Percentiles rank a stretch among this genome's conserved stretches.
Conservation (phyloP, 495 filamentous ascomycete species). For the Aspergillus conjunctus region DNA sequence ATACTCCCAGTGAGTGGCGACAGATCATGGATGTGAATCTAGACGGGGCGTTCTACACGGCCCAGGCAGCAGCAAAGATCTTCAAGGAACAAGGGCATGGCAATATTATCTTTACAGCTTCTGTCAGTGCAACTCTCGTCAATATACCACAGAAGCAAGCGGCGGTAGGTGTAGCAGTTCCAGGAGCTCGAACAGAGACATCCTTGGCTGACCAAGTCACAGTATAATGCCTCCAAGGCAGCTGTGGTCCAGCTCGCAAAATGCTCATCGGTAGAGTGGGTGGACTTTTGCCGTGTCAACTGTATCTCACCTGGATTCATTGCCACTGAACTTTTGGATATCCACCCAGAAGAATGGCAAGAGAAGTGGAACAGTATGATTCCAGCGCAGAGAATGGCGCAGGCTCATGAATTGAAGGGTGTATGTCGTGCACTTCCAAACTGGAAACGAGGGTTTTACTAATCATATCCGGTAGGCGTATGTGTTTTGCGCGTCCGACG, state of each 20-base stretch:
- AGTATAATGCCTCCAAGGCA: conserved; percentile 44
- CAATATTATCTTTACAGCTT: conserved; percentile 47
- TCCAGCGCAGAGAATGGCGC: conserved; percentile 32
- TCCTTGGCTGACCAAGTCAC: not conserved
- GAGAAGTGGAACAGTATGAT: conserved; percentile 33
- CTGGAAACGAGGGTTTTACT: not conserved
- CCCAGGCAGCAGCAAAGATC: conserved; percentile 44
- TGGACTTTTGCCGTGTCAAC: conserved; percentile 42
- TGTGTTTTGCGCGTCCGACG: conserved; percentile 36
- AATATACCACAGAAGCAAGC: conserved; percentile 52
- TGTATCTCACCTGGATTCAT: conserved; percentile 47
- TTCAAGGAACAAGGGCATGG: conserved; percentile 45
- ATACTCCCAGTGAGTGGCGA: conserved; percentile 35
- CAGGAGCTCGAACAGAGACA: too few relatives aligned
- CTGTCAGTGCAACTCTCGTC: conserved; percentile 45
- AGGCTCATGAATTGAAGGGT: conserved; percentile 34
- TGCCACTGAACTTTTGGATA: conserved; percentile 37
- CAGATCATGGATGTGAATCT: conserved; percentile 51
- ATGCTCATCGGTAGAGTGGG: conserved; percentile 39
- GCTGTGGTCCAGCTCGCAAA: conserved; percentile 34
- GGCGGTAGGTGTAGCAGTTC: conserved; percentile 23
- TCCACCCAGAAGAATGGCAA: conserved; percentile 25
- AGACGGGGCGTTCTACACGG: conserved; percentile 50
- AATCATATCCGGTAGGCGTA: conserved; percentile 20
- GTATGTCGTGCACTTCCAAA: conserved; percentile 21